Conservation (phyloP, 2,329 filamentous ascomycete genomes). For the Capronia coronata region DNA sequence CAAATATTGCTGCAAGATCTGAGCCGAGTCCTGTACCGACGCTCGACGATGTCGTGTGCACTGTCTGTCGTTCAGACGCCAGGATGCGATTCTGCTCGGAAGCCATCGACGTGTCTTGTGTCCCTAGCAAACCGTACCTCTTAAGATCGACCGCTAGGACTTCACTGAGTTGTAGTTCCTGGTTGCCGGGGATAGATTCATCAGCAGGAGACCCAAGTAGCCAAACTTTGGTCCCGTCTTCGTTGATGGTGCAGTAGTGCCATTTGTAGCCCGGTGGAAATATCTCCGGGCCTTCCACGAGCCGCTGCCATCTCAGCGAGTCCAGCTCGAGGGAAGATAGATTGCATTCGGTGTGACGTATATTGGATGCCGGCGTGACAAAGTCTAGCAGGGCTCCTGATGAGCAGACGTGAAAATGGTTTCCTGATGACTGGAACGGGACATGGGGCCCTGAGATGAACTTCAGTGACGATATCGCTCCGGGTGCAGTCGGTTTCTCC, state of each 20-base stretch:
- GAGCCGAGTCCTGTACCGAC: slow-evolving; percentile 58
- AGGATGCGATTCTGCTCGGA: slow-evolving; percentile 43
- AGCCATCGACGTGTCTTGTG: slow-evolving; percentile 56
- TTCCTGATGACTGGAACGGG: slow-evolving; percentile 81
- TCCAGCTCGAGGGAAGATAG: slow-evolving; percentile 82
- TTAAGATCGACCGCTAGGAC: slow-evolving; percentile 90
- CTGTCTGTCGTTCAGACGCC: slow-evolving; percentile 49
- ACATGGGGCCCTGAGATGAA: slow-evolving; percentile 83
- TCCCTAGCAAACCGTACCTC: slow-evolving; percentile 83
- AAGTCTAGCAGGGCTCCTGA: slow-evolving; percentile 91
- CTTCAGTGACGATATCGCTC: slow-evolving; percentile 79
- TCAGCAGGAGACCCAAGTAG: slow-evolving; percentile 87
- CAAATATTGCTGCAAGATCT: slow-evolving; percentile 81
- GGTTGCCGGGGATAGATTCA: slow-evolving; percentile 60
- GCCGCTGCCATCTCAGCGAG: slow-evolving; percentile 83
- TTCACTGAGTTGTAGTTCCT: slow-evolving; percentile 89
- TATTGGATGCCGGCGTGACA: slow-evolving; percentile 83
- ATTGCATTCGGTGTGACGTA: slow-evolving; percentile 79
- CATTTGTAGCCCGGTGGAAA: slow-evolving; percentile 89
- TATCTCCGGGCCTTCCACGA: slow-evolving; percentile 89
- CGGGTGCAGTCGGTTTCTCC: slow-evolving; percentile 60
- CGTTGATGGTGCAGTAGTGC: slow-evolving; percentile 97
- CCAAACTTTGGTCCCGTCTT: slow-evolving; percentile 94
- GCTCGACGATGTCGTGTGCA: slow-evolving; percentile 40
- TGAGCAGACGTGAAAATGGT: slow-evolving; percentile 91